Percentiles rank a stretch among this genome's conserved stretches.
Evolutionary conservation across 768 basidiomycete species (phyloP).

Genomic region (Mycena polygramma): DNA sequence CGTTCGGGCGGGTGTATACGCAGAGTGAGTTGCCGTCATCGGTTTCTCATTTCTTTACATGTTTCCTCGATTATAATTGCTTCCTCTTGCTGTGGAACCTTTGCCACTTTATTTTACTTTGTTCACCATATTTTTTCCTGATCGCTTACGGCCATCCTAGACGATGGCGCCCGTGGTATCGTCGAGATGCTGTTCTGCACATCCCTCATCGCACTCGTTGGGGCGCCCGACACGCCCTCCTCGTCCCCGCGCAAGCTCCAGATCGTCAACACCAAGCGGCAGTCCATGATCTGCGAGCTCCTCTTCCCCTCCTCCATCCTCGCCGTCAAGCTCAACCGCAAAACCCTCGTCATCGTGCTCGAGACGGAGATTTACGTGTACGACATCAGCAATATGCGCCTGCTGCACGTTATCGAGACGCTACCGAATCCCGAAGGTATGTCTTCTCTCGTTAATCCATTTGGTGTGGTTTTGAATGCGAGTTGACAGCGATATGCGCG

Average conservation of each 20-base stretch:
- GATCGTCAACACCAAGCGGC: slow-evolving; percentile 99
- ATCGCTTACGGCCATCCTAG: slow-evolving; percentile 51
- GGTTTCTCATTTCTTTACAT: background rate
- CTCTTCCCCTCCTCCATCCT: slow-evolving; percentile 97
- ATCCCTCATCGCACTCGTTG: slow-evolving; percentile 95
- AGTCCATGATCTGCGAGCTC: slow-evolving; percentile 99
- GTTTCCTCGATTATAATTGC: too few species aligned
- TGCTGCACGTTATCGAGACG: slow-evolving; percentile 97
- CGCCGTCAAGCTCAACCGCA: slow-evolving; percentile 97
- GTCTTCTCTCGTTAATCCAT: slow-evolving; percentile 29
- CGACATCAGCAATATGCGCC: slow-evolving; percentile 98
- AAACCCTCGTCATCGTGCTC: slow-evolving; percentile 94
- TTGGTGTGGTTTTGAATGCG: background rate
- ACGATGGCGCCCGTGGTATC: slow-evolving; percentile 94
- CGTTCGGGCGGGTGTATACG: slow-evolving; percentile 95
- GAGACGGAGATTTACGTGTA: slow-evolving; percentile 99
- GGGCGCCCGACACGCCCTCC: slow-evolving; percentile 92
- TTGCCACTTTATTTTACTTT: too few species aligned
- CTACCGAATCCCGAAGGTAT: slow-evolving; percentile 94
- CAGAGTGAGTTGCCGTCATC: slow-evolving; percentile 74
- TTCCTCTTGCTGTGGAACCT: too few species aligned
- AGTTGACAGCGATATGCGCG: slow-evolving; percentile 84
- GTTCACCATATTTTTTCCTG: too few species aligned
- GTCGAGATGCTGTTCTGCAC: slow-evolving; percentile 99
- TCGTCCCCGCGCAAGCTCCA: slow-evolving; percentile 94